Percentiles rank a stretch among this genome's conserved stretches.
These are phyloP conservation scores for Coprinopsis strossmayeri DNA, from an alignment of 768 basidiomycete species.

Conservation along the genomic window DNA sequence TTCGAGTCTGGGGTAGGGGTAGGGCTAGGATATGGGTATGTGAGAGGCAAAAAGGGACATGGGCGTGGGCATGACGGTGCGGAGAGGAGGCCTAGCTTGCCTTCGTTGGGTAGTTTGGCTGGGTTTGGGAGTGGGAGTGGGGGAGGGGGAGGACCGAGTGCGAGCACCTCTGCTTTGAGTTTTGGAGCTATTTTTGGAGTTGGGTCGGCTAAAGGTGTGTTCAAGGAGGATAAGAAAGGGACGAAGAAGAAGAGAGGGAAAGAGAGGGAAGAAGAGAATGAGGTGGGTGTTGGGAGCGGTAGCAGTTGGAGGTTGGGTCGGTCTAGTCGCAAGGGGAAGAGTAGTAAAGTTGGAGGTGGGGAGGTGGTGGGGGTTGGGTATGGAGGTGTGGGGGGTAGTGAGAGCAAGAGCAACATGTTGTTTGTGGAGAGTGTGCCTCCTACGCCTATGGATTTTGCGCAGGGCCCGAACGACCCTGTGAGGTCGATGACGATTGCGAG, in stretches of 20 bases:
- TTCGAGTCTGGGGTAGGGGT: not conserved
- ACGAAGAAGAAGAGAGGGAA: conserved; percentile 2
- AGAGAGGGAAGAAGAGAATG: no score
- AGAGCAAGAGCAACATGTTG: no score
- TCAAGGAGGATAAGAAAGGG: conserved; percentile 10
- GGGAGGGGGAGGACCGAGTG: not conserved
- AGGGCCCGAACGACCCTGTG: no score
- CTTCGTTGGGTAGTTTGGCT: not conserved
- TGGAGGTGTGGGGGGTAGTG: no score
- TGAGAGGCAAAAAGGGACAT: not conserved
- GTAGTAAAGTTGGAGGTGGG: no score
- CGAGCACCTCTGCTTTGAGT: no score
- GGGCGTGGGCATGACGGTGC: not conserved
- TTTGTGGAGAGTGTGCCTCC: no score
- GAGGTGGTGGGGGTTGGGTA: no score
- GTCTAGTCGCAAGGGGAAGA: no score
- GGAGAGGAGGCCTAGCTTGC: not conserved
- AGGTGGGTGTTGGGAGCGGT: conserved; percentile 3
- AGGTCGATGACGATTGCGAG: no score
- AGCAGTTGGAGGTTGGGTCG: conserved; percentile 8
- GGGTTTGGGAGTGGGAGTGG: not conserved
- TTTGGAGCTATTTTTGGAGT: not conserved
- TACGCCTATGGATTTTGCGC: no score
- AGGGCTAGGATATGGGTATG: not conserved
- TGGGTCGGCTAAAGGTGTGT: conserved; percentile 15